Conservation (phyloP, 257 asterid species). For the Ajuga chamaepitys region DNA sequence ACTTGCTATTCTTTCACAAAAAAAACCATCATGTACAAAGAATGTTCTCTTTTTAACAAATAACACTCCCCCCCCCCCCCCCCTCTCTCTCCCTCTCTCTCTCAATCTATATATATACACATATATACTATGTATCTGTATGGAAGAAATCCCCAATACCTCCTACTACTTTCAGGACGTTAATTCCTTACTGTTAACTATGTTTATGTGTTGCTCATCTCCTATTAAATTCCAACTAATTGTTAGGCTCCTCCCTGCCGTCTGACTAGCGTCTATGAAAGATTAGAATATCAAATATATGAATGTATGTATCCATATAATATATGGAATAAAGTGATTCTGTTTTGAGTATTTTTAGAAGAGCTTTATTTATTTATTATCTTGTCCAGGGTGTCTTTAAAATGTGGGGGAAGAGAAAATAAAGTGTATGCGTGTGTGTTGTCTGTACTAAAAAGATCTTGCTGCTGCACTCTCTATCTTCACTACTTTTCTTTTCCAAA, state of each 20-base stretch:
- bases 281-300: too few species aligned
- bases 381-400: slow-evolving; percentile 13
- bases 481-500: not conserved
- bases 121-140: too few species aligned
- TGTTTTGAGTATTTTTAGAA: slow-evolving; percentile 35
- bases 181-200: too few species aligned
- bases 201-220: too few species aligned
- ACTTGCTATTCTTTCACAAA: slow-evolving; percentile 6
- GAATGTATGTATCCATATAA: too few species aligned
- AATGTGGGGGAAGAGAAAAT: slow-evolving; percentile 15
- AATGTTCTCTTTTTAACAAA: not conserved
- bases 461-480: slow-evolving; percentile 16
- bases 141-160: too few species aligned
- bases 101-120: not conserved
- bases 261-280: too few species aligned
- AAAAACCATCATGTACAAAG: slow-evolving; percentile 19
- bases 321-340: slow-evolving; percentile 13
- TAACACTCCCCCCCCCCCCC: not conserved
- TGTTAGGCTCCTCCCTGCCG: too few species aligned
- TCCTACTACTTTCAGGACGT: too few species aligned
- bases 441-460: slow-evolving; percentile 24
- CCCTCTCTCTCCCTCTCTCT: slow-evolving; percentile 8
- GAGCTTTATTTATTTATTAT: slow-evolving; percentile 15
- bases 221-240: too few species aligned
- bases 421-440: slow-evolving; percentile 15